Base-by-base conservation (phyloP, 2,329 filamentous ascomycete species). In the Claviceps sp. region DNA sequence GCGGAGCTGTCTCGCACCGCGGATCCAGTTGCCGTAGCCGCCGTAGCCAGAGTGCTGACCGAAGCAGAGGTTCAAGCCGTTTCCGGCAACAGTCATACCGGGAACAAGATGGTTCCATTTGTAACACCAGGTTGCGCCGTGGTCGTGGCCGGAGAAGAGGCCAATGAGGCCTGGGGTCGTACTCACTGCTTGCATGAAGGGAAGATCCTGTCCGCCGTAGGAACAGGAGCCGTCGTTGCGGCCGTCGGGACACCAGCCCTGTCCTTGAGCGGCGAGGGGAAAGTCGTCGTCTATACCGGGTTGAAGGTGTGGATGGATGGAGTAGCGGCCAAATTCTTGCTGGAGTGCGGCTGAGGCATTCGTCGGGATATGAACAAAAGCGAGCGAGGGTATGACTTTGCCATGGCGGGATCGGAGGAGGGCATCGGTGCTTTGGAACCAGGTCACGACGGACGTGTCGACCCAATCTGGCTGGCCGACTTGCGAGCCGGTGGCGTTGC, bases 1-100 rank as follows among this genome's bases (percentile, higher is more conserved):
- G 2, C 71, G 57, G 13, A 85, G 65, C 57, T 83, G 76, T 1
- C 81, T 70, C 4, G 74, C 72, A 1, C 83, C 84, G 0, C 83
- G 75, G 9, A 75, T 74, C 77, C 78, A 85, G 46, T 71, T 70
- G 0, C 82, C 80, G 57, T 87, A 87, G 0, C 84, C 84, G 0
- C 83, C 84, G 52, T 86, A 86, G 0, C 84, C 84, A 0, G 79
- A 76, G 57, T 84, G 82, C 56, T 84, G 78, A 5, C 81, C 80
- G 59, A 83, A 85, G 57, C 74, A 77, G 9, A 77, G 57, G 46
- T 72, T 68, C n/a, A 71, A 59, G 1, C 72, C 72, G 52, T 70
- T 73, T 0, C 72, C 75, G 0, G 58, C 52, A 5, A 70, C 58
- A 0, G 58, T 56, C 61, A 69, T 64, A 2, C 62, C 65, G 7